Conservation (phyloP, 345 rosid species). For the Orychophragmus violaceus region DNA sequence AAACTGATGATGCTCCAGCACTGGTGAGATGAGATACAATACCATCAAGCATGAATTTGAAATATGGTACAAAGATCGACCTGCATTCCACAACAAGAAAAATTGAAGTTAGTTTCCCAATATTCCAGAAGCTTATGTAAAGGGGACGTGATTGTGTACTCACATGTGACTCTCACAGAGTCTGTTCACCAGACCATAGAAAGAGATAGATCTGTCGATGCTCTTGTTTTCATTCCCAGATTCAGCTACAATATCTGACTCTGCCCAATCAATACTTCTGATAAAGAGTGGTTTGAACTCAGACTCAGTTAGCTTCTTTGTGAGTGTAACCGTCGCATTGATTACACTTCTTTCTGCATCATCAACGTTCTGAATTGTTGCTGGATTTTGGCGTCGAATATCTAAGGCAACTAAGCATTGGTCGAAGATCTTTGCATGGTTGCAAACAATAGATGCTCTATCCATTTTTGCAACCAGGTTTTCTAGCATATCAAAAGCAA, state of each 20-base stretch:
- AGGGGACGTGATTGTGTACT: constrained; percentile 20
- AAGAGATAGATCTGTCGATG: constrained; percentile 62
- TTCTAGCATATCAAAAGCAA: constrained; percentile 72
- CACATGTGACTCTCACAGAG: constrained; percentile 86
- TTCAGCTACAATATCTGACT: constrained; percentile 48
- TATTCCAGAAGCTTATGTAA: background rate
- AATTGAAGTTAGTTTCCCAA: background rate
- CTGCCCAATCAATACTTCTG: constrained; percentile 78
- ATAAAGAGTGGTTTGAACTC: constrained; percentile 92
- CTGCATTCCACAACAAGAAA: constrained; percentile 40
- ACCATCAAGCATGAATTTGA: constrained; percentile 67
- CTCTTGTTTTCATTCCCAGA: constrained; percentile 34
- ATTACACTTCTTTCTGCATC: constrained; percentile 68
- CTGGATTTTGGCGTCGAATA: constrained; percentile 63
- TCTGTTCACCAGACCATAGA: constrained; percentile 64
- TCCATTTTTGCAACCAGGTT: constrained; percentile 65
- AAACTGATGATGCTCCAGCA: constrained; percentile 34
- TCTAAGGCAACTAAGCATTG: constrained; percentile 80
- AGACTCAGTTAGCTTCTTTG: constrained; percentile 89
- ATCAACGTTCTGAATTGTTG: constrained; percentile 50
- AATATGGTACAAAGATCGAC: constrained; percentile 86
- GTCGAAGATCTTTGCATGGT: constrained; percentile 63
- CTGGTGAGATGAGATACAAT: constrained; percentile 56
- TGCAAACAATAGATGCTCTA: constrained; percentile 53
- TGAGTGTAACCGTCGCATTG: constrained; percentile 50